phyloP scores from a whole-genome alignment of 2,329 filamentous ascomycete species.

The Cadophora malorum region DNA sequence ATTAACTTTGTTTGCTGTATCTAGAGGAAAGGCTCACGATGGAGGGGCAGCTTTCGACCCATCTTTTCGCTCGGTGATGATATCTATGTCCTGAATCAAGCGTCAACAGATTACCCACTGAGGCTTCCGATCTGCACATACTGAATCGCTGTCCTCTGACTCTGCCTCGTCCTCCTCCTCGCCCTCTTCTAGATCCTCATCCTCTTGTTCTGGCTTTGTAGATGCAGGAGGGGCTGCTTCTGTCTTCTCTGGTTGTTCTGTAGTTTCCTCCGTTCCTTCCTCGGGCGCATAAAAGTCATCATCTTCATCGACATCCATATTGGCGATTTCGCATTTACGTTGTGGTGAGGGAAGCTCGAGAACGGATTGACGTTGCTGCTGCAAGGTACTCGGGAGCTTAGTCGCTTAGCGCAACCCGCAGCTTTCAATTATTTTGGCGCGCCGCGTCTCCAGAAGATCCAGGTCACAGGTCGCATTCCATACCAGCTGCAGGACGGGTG shows the following conservation, averaged over 20 bases:
- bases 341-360: neutral
- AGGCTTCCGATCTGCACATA: slow-evolving; percentile 39
- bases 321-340: slow-evolving; percentile 37
- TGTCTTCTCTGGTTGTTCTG: slow-evolving; percentile 28
- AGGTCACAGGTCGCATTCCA: slow-evolving; percentile 25
- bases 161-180: slow-evolving; percentile 68
- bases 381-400: slow-evolving; percentile 31
- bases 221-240: slow-evolving; percentile 39
- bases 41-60: slow-evolving; percentile 65
- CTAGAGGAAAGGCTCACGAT: slow-evolving; percentile 52
- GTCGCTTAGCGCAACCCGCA: slow-evolving; percentile 29
- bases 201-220: slow-evolving; percentile 46
- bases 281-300: slow-evolving; percentile 72
- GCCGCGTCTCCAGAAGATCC: slow-evolving; percentile 22
- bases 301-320: slow-evolving; percentile 72
- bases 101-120: slow-evolving; percentile 27
- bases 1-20: slow-evolving; percentile 26
- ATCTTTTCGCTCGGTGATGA: slow-evolving; percentile 71
- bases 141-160: slow-evolving; percentile 59
- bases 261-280: slow-evolving; percentile 51
- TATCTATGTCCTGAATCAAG: slow-evolving; percentile 64
- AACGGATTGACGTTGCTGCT: slow-evolving; percentile 16
- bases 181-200: slow-evolving; percentile 67
- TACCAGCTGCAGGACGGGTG: slow-evolving; percentile 15
- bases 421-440: slow-evolving; percentile 24